phyloP scores from a whole-genome alignment of 768 basidiomycete species.

The Auricularia cornea region DNA sequence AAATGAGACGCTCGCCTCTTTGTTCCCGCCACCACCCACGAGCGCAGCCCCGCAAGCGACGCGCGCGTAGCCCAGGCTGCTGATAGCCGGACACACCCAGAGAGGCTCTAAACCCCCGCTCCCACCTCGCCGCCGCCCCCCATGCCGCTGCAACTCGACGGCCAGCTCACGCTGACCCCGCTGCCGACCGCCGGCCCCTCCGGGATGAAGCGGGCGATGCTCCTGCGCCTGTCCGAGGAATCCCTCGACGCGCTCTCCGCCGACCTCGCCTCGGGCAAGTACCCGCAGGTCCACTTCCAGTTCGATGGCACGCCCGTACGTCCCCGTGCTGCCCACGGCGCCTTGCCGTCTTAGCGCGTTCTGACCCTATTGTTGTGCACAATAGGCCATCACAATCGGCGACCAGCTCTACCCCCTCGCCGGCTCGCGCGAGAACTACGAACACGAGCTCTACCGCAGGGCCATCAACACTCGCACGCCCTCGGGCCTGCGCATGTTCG shows the following conservation, averaged over 20 bases:
- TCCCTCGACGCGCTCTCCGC: conserved; percentile 59
- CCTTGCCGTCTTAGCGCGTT: not conserved
- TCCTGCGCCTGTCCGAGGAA: conserved; percentile 67
- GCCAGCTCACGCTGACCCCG: conserved; percentile 47
- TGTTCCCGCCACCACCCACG: too few relatives aligned
- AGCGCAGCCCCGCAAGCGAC: too few relatives aligned
- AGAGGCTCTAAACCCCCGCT: not conserved
- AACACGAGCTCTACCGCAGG: conserved; percentile 69
- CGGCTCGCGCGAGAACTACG: conserved; percentile 40
- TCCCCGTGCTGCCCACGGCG: not conserved
- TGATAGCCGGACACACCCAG: too few relatives aligned
- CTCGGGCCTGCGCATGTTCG: conserved; percentile 63
- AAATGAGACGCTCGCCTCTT: too few relatives aligned
- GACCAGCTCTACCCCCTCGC: conserved; percentile 55
- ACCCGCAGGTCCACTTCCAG: conserved; percentile 39
- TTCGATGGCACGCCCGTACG: conserved; percentile 56
- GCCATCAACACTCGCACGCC: conserved; percentile 46
- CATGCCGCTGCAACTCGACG: conserved; percentile 61
- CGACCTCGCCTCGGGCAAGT: conserved; percentile 8
- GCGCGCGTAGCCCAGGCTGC: too few relatives aligned
- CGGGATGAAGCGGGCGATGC: conserved; percentile 63
- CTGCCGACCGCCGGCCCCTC: conserved; percentile 46
- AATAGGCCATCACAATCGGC: conserved; percentile 59
- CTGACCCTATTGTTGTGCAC: not conserved
- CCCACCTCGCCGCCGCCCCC: not conserved